A percentile compares a stretch with the other conserved stretches of the same genome.
Evolutionary conservation across 495 filamentous ascomycete genomes (phyloP).

Genomic region (Tuber magnatum): DNA sequence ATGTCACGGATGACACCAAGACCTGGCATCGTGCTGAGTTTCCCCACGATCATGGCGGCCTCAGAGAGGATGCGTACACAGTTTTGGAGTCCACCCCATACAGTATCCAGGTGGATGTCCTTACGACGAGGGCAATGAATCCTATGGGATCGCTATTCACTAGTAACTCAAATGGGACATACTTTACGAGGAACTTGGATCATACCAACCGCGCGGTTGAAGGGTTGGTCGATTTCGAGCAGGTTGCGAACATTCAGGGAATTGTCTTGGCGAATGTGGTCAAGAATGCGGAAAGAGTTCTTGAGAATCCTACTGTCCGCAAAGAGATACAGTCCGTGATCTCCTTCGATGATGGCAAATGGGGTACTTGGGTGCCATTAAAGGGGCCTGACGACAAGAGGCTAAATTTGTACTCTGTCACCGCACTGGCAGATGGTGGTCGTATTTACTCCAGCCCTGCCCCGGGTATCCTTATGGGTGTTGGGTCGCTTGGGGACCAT

Average conservation of each 20-base stretch:
- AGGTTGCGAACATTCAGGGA: conserved; percentile 79
- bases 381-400: conserved; percentile 52
- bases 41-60: conserved; percentile 57
- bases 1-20: conserved; percentile 64
- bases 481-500: conserved; percentile 75
- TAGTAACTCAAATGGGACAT: conserved; percentile 93
- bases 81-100: conserved; percentile 92
- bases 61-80: conserved; percentile 84
- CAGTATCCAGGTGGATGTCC: conserved; percentile 92
- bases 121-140: conserved; percentile 54
- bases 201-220: conserved; percentile 71
- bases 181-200: conserved; percentile 82
- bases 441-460: conserved; percentile 90
- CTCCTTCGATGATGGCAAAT: conserved; percentile 88
- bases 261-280: conserved; percentile 86
- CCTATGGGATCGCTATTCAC: conserved; percentile 82
- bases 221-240: conserved; percentile 86
- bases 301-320: conserved; percentile 44
- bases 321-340: conserved; percentile 72
- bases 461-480: conserved; percentile 83
- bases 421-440: conserved; percentile 67
- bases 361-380: conserved; percentile 46
- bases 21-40: conserved; percentile 93
- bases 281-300: conserved; percentile 72
- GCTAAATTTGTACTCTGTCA: conserved; percentile 86